These are phyloP conservation scores for Lenzites betulinus DNA, from an alignment of 768 basidiomycete genomes.

Conservation along the genomic window DNA sequence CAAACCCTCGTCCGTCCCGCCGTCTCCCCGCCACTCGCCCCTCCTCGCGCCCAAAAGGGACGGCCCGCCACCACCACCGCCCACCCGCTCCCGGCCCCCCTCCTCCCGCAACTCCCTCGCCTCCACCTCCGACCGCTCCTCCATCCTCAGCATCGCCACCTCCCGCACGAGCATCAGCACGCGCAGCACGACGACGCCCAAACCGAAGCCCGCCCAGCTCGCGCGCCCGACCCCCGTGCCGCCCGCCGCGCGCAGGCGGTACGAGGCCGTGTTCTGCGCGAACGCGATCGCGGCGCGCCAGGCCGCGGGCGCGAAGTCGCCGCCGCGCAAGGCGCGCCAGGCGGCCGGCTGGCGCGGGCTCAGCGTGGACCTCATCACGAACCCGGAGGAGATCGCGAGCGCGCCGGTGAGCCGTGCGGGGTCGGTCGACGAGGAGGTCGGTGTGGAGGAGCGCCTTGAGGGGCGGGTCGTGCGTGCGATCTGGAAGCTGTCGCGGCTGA, in stretches of 20 bases:
- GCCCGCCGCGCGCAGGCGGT: slow-evolving; percentile 59
- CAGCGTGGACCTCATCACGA: slow-evolving; percentile 66
- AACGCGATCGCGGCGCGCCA: slow-evolving; percentile 55
- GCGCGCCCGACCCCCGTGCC: slow-evolving; percentile 69
- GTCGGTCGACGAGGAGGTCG: slow-evolving; percentile 40
- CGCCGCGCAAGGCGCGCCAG: slow-evolving; percentile 46
- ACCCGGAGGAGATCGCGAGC: slow-evolving; percentile 31
- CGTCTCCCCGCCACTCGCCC: slow-evolving; percentile 22
- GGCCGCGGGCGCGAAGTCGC: slow-evolving; percentile 27
- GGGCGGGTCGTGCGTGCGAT: slow-evolving; percentile 58
- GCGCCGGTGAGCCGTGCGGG: slow-evolving; percentile 18
- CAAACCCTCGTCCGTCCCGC: slow-evolving; percentile 17
- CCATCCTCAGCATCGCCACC: slow-evolving; percentile 52
- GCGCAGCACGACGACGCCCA: slow-evolving; percentile 25
- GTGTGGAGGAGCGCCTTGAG: slow-evolving; percentile 50
- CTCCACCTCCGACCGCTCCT: slow-evolving; percentile 61
- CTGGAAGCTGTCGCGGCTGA: slow-evolving; percentile 64
- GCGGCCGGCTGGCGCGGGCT: slow-evolving; percentile 76
- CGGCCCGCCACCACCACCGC: slow-evolving; percentile 28
- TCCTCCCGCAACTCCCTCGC: slow-evolving; percentile 41
- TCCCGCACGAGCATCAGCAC: slow-evolving; percentile 38
- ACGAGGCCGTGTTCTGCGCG: slow-evolving; percentile 65
- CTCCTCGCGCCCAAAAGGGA: slow-evolving; percentile 17
- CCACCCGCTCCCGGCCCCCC: slow-evolving; percentile 30
- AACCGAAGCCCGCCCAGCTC: slow-evolving; percentile 36